phyloP scores from a whole-genome alignment of 1,284 basidiomycete species.

The Rhodofomes roseus region DNA sequence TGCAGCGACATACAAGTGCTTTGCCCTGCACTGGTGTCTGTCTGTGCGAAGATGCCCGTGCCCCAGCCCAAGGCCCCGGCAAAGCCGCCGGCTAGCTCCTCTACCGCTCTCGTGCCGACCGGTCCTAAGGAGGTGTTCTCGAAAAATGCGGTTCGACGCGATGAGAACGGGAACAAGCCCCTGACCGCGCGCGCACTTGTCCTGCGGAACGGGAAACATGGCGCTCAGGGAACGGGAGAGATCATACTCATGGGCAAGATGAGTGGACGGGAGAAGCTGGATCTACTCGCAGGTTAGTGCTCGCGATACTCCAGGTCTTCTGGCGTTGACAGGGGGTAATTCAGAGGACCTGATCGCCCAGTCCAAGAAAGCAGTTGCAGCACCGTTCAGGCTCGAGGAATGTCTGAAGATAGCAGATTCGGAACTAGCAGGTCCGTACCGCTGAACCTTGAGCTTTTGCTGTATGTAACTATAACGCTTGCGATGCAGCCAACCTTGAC shows the following conservation, averaged over 20 bases:
- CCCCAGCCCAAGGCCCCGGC: conserved; percentile 15
- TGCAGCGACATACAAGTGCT: neutral
- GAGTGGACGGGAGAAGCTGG: conserved; percentile 72
- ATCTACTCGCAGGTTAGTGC: conserved; percentile 63
- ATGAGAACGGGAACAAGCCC: conserved; percentile 49
- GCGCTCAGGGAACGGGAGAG: conserved; percentile 66
- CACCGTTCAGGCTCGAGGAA: conserved; percentile 59
- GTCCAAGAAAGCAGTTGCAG: conserved; percentile 52
- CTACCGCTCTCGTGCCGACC: conserved; percentile 45
- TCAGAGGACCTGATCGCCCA: conserved; percentile 65
- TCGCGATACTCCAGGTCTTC: neutral
- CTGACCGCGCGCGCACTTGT: conserved; percentile 68
- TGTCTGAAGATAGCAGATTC: conserved; percentile 65
- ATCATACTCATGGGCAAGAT: conserved; percentile 52
- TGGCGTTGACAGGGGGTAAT: neutral
- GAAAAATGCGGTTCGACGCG: conserved; percentile 33
- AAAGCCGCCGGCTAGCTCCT: conserved; percentile 20
- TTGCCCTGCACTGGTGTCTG: neutral
- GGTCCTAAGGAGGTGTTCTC: conserved; percentile 51
- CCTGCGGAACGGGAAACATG: conserved; percentile 70
- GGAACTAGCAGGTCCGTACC: conserved; percentile 56
- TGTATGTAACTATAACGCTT: neutral
- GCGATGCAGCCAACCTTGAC: conserved; percentile 63
- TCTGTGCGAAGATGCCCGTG: conserved; percentile 8
- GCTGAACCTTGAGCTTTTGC: neutral